Evolutionary conservation across 805 yeast genomes (phyloP).

Genomic region (Lipomyces chichibuensis): DNA sequence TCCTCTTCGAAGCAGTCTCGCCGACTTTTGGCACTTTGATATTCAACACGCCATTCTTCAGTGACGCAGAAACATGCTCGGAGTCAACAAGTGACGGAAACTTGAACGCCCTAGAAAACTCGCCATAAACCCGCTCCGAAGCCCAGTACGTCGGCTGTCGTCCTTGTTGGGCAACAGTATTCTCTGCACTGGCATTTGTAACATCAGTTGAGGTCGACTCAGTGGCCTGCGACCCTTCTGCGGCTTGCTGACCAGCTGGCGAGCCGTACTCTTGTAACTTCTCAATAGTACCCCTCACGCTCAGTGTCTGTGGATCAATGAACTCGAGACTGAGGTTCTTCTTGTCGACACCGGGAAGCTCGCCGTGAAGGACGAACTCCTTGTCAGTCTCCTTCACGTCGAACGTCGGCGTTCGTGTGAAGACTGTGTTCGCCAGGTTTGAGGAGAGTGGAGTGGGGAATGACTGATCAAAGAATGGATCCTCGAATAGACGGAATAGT

Average conservation of each 20-base stretch:
- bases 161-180: not conserved
- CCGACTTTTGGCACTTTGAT: slow-evolving; percentile 24
- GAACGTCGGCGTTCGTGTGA: slow-evolving; percentile 27
- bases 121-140: slow-evolving; percentile 26
- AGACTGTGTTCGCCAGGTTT: slow-evolving; percentile 11
- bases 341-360: slow-evolving; percentile 33
- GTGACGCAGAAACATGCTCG: slow-evolving; percentile 23
- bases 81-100: slow-evolving; percentile 26
- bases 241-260: not conserved
- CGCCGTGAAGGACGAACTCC: slow-evolving; percentile 25
- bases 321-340: slow-evolving; percentile 27
- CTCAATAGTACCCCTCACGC: slow-evolving; percentile 23
- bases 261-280: slow-evolving; percentile 16
- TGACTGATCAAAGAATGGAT: not conserved
- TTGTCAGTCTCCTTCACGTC: slow-evolving; percentile 29
- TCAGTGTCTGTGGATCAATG: slow-evolving; percentile 27
- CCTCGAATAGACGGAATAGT: slow-evolving; percentile 11
- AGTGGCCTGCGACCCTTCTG: not conserved
- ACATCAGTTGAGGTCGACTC: not conserved
- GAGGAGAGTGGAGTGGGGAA: not conserved
- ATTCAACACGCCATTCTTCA: slow-evolving; percentile 25
- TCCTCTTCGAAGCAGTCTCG: slow-evolving; percentile 10
- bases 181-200: not conserved
- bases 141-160: slow-evolving; percentile 22
- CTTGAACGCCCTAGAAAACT: slow-evolving; percentile 26